A percentile compares a stretch with the other conserved stretches of the same genome.
phyloP scores from a whole-genome alignment of 768 basidiomycete species.

The Psilocybe sp. region DNA sequence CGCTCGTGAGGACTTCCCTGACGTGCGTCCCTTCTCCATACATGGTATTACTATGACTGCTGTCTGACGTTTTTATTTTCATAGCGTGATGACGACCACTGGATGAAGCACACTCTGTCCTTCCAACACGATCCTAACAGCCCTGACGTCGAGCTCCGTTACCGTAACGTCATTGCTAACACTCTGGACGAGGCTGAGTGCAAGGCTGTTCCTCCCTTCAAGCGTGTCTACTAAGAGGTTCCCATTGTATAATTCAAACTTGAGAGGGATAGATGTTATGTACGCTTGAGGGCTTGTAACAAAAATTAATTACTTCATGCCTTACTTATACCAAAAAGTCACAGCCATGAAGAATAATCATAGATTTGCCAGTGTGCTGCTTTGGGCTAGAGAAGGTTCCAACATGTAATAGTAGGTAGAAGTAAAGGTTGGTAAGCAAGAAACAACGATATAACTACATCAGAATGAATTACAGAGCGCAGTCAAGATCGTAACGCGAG shows the following conservation, averaged over 20 bases:
- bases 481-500: conserved; percentile 47
- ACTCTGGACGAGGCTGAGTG: conserved; percentile 97
- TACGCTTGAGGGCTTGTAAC: neutral
- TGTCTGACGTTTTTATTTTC: conserved; percentile 2
- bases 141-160: conserved; percentile 86
- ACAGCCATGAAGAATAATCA: conserved; percentile 12
- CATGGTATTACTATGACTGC: neutral
- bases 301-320: conserved; percentile 13
- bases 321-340: conserved; percentile 4
- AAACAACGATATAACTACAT: neutral
- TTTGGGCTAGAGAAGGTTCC: conserved; percentile 4
- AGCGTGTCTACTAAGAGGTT: conserved; percentile 77
- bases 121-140: conserved; percentile 77
- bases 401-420: conserved; percentile 10
- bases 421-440: conserved; percentile 7
- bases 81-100: conserved; percentile 86
- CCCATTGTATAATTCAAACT: conserved; percentile 1
- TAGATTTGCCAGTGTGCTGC: conserved; percentile 8
- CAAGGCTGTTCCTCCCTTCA: conserved; percentile 96
- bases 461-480: conserved; percentile 28
- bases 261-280: neutral
- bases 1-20: conserved; percentile 97
- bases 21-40: conserved; percentile 47
- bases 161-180: conserved; percentile 78
- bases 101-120: conserved; percentile 97